Base-by-base conservation (phyloP, 805 yeast genomes). In the Sugiyamaella smithiae region DNA sequence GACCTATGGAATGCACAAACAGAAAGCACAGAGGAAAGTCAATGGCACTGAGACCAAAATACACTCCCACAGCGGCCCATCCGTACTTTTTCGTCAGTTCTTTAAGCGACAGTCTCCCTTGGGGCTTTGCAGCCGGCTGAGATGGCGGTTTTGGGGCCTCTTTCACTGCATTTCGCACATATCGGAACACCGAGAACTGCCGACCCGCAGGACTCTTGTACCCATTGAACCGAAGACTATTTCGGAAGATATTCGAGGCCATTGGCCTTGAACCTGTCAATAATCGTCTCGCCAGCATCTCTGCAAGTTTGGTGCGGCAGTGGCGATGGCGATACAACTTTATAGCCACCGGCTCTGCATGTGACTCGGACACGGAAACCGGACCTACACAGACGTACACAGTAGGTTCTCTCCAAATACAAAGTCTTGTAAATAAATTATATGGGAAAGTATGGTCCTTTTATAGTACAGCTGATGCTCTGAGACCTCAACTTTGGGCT, bases 1-100 rank as follows among this genome's bases (percentile, higher is more conserved):
- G 88, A 14, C 99, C 99, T 54, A 85, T 70, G 0, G 88, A 79
- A 63, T 90, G 97, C 9, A 93, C 98, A 24, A 86, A 59, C 6
- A 85, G 53, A 64, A 83, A 93, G 64, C 95, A 87, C 2, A 89
- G 53, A 1, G 98, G 97, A 55, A 87, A 73, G 62, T 93, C 98
- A 23, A 93, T 66, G 19, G 74, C 71, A 1, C 87, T 75, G n/a
- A 93, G 64, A 1, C 77, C 84, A 17, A 88, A 58, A 62, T 93
- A 93, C 0, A 91, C 88, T 11, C 88, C 96, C 11, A 91, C 69
- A 0, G 96, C 97, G 14, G 95, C 80, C 71, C 85, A 88, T 0
- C 99, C 99, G 65, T 93, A 93, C 62, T 86, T 84, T 62, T 85
- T 83, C 60, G 86, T 76, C 54, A 93, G 72, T 8, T 78, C 82